A percentile compares a stretch with the other conserved stretches of the same genome.
These are phyloP conservation scores for Elymus sibiricus DNA, from an alignment of 176 grass and related monocot species.

Conservation along the genomic window DNA sequence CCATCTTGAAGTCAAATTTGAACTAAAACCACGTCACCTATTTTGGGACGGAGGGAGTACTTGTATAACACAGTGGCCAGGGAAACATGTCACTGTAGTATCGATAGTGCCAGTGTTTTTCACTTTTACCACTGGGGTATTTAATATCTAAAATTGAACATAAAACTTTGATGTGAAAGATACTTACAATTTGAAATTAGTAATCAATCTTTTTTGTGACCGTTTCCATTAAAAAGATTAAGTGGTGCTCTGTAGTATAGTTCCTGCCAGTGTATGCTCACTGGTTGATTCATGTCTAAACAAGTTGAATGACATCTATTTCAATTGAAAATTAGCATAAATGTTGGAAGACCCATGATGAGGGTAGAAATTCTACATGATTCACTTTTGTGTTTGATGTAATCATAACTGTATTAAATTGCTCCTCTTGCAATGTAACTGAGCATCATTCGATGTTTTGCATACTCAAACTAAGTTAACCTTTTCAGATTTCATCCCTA, in stretches of 20 bases:
- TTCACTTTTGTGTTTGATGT: not conserved
- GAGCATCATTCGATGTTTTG: not conserved
- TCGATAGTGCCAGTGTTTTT: not conserved
- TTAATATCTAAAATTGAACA: not conserved
- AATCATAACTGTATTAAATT: not conserved
- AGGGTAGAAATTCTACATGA: not conserved
- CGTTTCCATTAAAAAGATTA: not conserved
- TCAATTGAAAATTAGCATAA: not conserved
- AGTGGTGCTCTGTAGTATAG: not conserved
- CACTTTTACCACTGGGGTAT: not conserved
- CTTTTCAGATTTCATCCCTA: conserved; percentile 67
- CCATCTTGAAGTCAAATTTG: conserved; percentile 5
- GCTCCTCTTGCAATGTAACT: not conserved
- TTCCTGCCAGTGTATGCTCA: not conserved
- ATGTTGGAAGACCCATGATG: not conserved
- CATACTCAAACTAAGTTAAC: conserved; percentile 15
- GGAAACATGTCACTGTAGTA: not conserved
- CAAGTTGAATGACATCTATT: not conserved
- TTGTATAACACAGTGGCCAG: not conserved
- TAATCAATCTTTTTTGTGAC: not conserved
- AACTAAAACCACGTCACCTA: no score
- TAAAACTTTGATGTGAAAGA: not conserved
- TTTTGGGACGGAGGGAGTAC: not conserved
- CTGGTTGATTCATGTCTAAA: not conserved
- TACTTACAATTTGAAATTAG: not conserved